A percentile compares a stretch with the other conserved stretches of the same genome.
phyloP scores from a whole-genome alignment of 2,329 filamentous ascomycete genomes.

The Moelleriella libera region DNA sequence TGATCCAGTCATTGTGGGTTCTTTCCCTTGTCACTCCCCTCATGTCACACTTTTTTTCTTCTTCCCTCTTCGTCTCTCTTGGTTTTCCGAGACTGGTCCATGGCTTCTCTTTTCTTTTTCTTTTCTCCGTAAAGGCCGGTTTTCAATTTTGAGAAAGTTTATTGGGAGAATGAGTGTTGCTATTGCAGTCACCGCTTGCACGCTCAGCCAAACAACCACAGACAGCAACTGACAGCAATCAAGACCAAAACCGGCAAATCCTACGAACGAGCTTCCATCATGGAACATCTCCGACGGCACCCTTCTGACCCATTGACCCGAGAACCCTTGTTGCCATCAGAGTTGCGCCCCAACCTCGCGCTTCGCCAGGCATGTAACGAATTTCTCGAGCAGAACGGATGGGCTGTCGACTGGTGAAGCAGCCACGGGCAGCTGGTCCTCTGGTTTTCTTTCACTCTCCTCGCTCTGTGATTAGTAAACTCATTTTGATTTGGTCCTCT shows the following conservation, averaged over 20 bases:
- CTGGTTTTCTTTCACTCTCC: neutral
- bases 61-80: neutral
- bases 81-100: neutral
- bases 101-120: neutral
- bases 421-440: neutral
- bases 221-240: neutral
- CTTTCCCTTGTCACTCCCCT: neutral
- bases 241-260: conserved; percentile 75
- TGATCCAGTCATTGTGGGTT: conserved; percentile 46
- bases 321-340: conserved; percentile 51
- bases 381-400: conserved; percentile 75
- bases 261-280: conserved; percentile 75
- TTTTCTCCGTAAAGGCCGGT: too few relatives aligned
- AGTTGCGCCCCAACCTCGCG: conserved; percentile 69
- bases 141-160: too few relatives aligned
- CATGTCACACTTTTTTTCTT: neutral
- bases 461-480: neutral
- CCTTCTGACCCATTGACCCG: conserved; percentile 74
- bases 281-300: conserved; percentile 68
- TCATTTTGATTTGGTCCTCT: neutral
- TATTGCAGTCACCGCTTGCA: too few relatives aligned
- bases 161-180: too few relatives aligned
- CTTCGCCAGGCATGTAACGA: conserved; percentile 73
- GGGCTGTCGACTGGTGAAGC: conserved; percentile 74
- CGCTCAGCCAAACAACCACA: too few relatives aligned